Base-by-base conservation (phyloP, 352 stramenopile species). In the Globisporangium canariense region DNA sequence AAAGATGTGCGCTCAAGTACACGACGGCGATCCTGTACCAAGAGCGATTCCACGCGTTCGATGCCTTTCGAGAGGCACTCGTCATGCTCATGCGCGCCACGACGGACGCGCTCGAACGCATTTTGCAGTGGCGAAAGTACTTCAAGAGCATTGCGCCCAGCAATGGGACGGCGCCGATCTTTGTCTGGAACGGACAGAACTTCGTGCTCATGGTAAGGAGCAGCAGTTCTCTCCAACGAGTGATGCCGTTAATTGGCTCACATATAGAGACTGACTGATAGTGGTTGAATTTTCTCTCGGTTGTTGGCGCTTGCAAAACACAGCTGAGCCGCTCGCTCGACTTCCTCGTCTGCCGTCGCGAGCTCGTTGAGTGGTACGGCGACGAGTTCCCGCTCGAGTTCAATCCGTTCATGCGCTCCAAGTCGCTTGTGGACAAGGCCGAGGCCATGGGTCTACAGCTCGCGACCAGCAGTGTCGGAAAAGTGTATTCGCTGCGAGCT, bases 381-480 rank as follows among this genome's bases (percentile, higher is more conserved):
- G 77, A 91, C n/a, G 83, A 90, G 55, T 91, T 91, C 58, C 74
- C 76, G 5, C 77, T 88, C 55, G 72, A 80, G 41, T 64, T 82
- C 51, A 91, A 90, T 53, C 83, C 80, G 50, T 91, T 91, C 65
- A 75, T 91, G 64, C 75, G 68, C 9, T 68, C 67, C 49, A 64
- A 71, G 50, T 88, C 82, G 18, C 60, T 91, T 22, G 64, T 72
- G 3, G 78, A 91, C 58, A 76, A 74, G 50, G 80, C 69, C 0
- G 54, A 79, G 30, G 77, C 79, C 28, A 68, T 69, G 10, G 70
- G 69, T 0, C 54, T 89, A n/a, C 25, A 25, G 32, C 67, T 71
- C 60, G 59, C 56, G 6, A 62, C 53, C 22, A 54, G 46, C 18
- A 40, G 14, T 1, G 25, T 63, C 2, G 25, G 30, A 4, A n/a